Evolutionary conservation across 106 monocot genomes (phyloP), one percentile per base, ranked within the genome.

Genomic region (Vanilla planifolia): DNA sequence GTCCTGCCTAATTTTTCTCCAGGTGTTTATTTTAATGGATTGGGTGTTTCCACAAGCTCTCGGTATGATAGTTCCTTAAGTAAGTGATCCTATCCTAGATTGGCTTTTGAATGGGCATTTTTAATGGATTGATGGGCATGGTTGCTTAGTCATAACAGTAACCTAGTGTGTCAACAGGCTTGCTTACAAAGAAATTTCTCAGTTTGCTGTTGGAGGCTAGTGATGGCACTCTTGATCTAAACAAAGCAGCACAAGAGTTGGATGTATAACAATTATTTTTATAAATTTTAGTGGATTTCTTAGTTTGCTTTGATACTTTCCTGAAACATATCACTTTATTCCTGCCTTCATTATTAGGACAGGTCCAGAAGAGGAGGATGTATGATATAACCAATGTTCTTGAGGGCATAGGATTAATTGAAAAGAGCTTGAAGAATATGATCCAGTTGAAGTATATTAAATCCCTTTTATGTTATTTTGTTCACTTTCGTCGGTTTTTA

Each of bases 341-440:
- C 34, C 6, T 64, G 5, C 9, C 45, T 33, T 75, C 16, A 1
- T 16, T 35, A 30, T 53, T n/a, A n/a, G 47, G 53, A 39, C 68
- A 95, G 95, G 95, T 95, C 40, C 95, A 95, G 40, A 95, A 95
- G 67, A 77, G 95, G 62, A 78, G 95, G 68, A 95, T 95, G 59
- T 95, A 95, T 84, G 95, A 95, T 64, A 95, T 95, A 72, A 95
- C 95, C 32, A 95, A 95, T 75, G 95, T 95, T 71, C 82, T 95
- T 65, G 95, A 95, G 74, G 95, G 95, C 57, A 81, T 95, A 41
- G 86, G 79, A 15, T 61, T 95, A 42, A 95, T 95, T 50, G 95
- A 95, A 61, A 95, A 95, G 56, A 84, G 78, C 33, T 67, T 90
- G 69, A 95, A 95, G 71, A 95, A 95, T 67, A 80, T 76, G 71